A percentile compares a stretch with the other conserved stretches of the same genome.
phyloP scores from a whole-genome alignment of 257 asterid genomes.

The Petunia secreta region DNA sequence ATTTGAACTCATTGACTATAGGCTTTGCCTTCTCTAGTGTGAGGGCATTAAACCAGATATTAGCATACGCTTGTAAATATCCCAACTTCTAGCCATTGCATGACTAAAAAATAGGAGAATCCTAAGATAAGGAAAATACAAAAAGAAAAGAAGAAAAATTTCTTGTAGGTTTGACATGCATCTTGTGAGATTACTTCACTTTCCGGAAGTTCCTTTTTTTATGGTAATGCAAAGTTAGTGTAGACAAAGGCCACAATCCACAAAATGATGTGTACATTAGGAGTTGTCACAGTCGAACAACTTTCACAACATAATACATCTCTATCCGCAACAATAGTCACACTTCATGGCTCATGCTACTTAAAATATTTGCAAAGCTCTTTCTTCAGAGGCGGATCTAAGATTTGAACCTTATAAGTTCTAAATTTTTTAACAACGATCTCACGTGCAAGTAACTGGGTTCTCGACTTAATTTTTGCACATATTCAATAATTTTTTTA shows the following conservation, averaged over 20 bases:
- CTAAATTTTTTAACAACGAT: no score
- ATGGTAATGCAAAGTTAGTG: neutral
- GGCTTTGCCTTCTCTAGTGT: no score
- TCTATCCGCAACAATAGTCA: neutral
- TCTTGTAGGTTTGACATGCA: neutral
- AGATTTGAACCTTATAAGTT: no score
- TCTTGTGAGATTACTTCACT: neutral
- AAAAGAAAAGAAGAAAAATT: neutral
- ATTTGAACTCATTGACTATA: no score
- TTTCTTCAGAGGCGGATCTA: no score
- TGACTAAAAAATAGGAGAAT: neutral
- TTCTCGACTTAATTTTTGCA: no score
- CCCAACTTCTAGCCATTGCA: neutral
- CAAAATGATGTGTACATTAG: neutral
- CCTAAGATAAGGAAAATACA: neutral
- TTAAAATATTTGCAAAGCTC: slow-evolving; percentile 10
- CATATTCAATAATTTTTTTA: no score
- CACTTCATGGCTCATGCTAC: slow-evolving; percentile 1
- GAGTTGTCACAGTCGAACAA: neutral
- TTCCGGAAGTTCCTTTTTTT: neutral
- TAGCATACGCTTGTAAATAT: neutral
- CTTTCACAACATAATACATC: neutral
- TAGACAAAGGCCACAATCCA: neutral
- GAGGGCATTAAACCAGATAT: neutral
- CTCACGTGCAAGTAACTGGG: no score